phyloP scores from a whole-genome alignment of 2,329 filamentous ascomycete species.

The Apiospora kogelbergensis region DNA sequence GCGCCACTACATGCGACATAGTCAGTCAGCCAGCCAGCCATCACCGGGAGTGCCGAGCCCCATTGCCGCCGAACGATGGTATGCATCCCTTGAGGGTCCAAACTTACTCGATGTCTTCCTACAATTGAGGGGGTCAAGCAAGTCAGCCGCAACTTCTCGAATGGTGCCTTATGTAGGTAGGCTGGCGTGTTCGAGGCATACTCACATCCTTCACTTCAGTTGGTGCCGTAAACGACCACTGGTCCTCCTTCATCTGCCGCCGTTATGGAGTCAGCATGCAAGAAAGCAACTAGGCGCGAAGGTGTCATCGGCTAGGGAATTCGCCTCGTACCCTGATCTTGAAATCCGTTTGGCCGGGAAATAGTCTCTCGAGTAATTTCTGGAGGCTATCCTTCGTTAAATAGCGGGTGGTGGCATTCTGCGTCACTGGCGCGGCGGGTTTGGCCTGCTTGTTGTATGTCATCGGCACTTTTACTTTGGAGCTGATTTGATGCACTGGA shows the following conservation, averaged over 20 bases:
- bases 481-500: not conserved
- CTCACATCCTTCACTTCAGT: conserved; percentile 21
- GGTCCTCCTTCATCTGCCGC: conserved; percentile 29
- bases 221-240: conserved; percentile 29
- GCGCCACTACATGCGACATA: not conserved
- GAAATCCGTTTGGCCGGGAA: conserved; percentile 27
- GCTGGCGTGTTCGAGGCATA: not conserved
- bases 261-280: conserved; percentile 2
- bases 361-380: conserved; percentile 24
- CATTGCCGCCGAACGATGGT: not conserved
- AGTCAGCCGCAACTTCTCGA: not conserved
- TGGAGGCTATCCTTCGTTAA: conserved; percentile 27
- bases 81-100: not conserved
- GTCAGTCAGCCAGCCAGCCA: not conserved
- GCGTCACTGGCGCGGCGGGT: conserved; percentile 15
- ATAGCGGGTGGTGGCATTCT: conserved; percentile 27
- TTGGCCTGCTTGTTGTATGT: not conserved
- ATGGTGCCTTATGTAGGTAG: not conserved
- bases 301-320: not conserved
- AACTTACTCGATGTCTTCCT: conserved; percentile 16
- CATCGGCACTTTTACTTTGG: not conserved
- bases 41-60: not conserved
- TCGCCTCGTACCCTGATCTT: conserved; percentile 25
- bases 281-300: not conserved
- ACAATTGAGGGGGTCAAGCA: not conserved